phyloP scores from a whole-genome alignment of 345 rosid species.

The Linum trigynum region DNA sequence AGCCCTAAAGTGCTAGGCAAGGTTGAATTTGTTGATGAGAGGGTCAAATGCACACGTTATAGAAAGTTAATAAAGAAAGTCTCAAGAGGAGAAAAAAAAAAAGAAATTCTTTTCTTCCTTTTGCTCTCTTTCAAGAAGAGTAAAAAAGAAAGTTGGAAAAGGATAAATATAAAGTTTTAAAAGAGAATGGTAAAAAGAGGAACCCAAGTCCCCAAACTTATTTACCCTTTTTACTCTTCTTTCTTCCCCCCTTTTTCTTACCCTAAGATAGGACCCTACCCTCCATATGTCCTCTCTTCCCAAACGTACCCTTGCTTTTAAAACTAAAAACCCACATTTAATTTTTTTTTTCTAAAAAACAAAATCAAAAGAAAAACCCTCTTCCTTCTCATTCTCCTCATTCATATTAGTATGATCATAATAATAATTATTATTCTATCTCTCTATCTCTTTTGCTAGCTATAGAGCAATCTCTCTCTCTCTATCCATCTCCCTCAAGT shows the following conservation, averaged over 20 bases:
- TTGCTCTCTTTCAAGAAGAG: background rate
- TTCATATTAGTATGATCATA: no score
- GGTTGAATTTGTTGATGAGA: background rate
- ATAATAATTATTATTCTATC: background rate
- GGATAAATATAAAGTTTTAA: no score
- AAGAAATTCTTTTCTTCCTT: background rate
- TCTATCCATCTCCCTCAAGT: constrained; percentile 15
- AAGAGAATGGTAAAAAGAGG: background rate
- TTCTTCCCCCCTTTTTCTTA: background rate
- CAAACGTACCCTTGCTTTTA: background rate
- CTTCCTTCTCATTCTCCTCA: no score
- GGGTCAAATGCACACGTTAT: background rate
- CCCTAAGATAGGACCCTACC: background rate
- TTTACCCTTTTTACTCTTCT: background rate
- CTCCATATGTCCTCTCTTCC: background rate
- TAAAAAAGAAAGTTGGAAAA: background rate
- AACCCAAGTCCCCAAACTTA: background rate
- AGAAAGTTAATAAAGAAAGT: background rate
- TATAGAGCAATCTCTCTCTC: background rate
- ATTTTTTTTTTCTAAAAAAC: no score
- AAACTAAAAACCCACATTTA: background rate
- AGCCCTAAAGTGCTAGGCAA: background rate
- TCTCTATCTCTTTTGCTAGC: background rate
- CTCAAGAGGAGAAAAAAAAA: background rate
- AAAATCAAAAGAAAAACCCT: no score